Evolutionary conservation across 2,329 filamentous ascomycete genomes (phyloP), one percentile per base, ranked within the genome.

Genomic region (Basipetospora chlamydospora): DNA sequence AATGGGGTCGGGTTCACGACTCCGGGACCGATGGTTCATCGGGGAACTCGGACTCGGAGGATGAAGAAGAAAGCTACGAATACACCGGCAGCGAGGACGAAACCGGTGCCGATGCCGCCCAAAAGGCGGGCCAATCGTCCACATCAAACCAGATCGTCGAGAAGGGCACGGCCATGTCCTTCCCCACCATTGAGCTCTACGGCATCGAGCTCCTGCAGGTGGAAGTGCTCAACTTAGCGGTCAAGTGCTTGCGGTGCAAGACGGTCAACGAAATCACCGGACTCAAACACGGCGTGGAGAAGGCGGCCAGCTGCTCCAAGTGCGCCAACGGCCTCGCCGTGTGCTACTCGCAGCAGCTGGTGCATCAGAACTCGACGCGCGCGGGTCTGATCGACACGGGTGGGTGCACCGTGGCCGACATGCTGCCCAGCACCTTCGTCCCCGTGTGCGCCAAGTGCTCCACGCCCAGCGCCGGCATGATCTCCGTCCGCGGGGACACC

Each of bases 161-260:
- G 48, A 64, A 67, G 37, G 83, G 83, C 17, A 80, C 83, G n/a
- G 73, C 81, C 37, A 64, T 92, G 6, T 84, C 78, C 0, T 85
- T 90, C 46, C 84, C 85, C 0, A 75, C 70, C 18, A 60, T 90
- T 40, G 81, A 88, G 47, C 67, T 92, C 2, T 70, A 84, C 49
- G 73, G 78, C 26, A 78, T 90, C 41, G 83, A 90, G 49, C 57
- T 90, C 2, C 63, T 92, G 7, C 75, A 87, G 46, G 56, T 88
- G 2, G 61, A 67, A 0, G 64, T 70, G 17, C 59, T 90, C 22
- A 76, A 71, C 40, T 61, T 90, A 43, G 79, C 70, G 3, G 64
- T 85, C 43, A 87, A 86, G 52, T 92, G 84, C 52, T 73, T 77
- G 36, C 72, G 84, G 26, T 92, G 84, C 64, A 86, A 79, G 52